phyloP scores from a whole-genome alignment of 2,329 filamentous ascomycete genomes.

The Neocucurbitaria cava region DNA sequence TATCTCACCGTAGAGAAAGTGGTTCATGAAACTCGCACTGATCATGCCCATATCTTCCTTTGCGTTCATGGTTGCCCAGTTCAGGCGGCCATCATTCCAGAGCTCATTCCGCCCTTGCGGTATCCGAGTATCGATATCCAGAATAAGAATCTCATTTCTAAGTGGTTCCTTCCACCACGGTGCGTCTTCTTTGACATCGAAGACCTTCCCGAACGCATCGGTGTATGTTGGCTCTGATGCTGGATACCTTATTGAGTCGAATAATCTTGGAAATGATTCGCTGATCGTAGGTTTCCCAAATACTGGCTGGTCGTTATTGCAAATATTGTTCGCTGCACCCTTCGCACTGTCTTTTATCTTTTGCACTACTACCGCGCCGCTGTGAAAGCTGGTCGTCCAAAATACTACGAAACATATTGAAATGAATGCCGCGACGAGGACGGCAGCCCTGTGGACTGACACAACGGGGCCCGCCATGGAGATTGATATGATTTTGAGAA shows the following conservation, averaged over 20 bases:
- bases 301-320: constrained; percentile 11
- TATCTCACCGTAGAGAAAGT: constrained; percentile 47
- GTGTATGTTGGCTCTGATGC: constrained; percentile 15
- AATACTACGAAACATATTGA: constrained; percentile 17
- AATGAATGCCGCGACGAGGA: constrained; percentile 5
- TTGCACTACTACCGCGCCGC: constrained; percentile 12
- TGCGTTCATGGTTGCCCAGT: constrained; percentile 28
- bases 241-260: constrained; percentile 18
- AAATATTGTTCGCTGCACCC: constrained; percentile 16
- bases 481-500: not conserved
- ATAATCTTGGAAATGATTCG: constrained; percentile 15
- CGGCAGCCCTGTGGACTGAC: constrained; percentile 1
- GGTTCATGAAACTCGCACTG: constrained; percentile 50
- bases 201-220: constrained; percentile 13
- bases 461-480: constrained; percentile 5
- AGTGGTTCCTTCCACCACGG: constrained; percentile 35
- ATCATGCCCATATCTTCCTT: constrained; percentile 34
- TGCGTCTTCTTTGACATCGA: constrained; percentile 18
- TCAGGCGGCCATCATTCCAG: constrained; percentile 26
- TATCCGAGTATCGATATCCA: constrained; percentile 42
- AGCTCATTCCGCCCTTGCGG: constrained; percentile 28
- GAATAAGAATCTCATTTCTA: constrained; percentile 31
- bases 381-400: constrained; percentile 14
- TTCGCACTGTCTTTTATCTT: constrained; percentile 20
- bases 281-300: constrained; percentile 9